phyloP scores from a whole-genome alignment of 2,329 filamentous ascomycete species.

The Beauveria australis region DNA sequence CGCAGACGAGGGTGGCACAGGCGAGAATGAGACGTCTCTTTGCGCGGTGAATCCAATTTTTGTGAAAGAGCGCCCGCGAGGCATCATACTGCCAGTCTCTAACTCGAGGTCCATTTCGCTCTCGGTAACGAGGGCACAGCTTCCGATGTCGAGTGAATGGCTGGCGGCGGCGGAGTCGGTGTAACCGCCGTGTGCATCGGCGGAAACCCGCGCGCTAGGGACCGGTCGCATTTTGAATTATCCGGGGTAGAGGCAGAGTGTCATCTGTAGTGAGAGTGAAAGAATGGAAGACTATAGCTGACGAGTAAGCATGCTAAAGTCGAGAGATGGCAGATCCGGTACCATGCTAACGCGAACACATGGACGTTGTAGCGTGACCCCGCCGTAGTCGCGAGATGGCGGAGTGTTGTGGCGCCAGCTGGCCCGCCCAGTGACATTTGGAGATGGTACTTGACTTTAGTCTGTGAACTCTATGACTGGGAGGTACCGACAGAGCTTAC shows the following conservation, averaged over 20 bases:
- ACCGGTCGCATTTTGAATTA: slow-evolving; percentile 15
- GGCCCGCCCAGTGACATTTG: not conserved
- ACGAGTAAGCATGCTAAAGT: not conserved
- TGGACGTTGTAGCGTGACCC: slow-evolving; percentile 2
- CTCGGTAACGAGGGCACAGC: slow-evolving; percentile 30
- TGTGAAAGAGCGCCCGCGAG: not conserved
- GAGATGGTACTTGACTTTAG: not conserved
- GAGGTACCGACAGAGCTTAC: not conserved
- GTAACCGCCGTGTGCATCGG: not conserved
- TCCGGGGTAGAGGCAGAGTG: not conserved
- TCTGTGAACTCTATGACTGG: no score
- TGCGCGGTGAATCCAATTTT: not conserved
- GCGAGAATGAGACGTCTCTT: not conserved
- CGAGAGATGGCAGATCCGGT: not conserved
- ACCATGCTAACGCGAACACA: not conserved
- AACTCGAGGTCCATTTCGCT: slow-evolving; percentile 19
- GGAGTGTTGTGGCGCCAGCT: slow-evolving; percentile 3
- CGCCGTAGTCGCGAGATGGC: slow-evolving; percentile 5
- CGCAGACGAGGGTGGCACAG: slow-evolving; percentile 4
- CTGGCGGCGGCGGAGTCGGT: not conserved
- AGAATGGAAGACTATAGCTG: not conserved
- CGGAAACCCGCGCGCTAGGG: slow-evolving; percentile 1
- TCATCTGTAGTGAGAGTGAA: not conserved
- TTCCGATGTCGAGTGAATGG: slow-evolving; percentile 17
- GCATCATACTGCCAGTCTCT: not conserved